A percentile compares a stretch with the other conserved stretches of the same genome.
Conservation (phyloP, 306 rosid species). For the Amphicarpaea edgeworthii region DNA sequence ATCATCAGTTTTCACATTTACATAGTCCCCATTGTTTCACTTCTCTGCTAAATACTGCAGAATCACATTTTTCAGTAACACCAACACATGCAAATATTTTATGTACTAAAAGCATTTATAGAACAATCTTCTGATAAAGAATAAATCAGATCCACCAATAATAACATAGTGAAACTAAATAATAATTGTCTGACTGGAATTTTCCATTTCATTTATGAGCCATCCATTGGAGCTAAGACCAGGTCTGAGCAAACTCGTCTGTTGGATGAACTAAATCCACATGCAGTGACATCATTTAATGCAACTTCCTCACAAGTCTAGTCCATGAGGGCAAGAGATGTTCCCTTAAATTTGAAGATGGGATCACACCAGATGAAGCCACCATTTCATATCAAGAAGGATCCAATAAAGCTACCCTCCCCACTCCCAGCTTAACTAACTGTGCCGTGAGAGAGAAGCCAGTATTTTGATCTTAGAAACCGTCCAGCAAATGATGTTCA, state of each 20-base stretch:
- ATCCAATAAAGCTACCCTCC: not conserved
- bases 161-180: constrained; percentile 13
- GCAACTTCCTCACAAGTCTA: constrained; percentile 12
- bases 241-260: constrained; percentile 1
- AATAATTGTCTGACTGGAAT: not conserved
- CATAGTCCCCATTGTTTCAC: no score
- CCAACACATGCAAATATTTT: no score
- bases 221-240: constrained; percentile 12
- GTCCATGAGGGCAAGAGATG: not conserved
- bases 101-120: not conserved
- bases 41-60: no score
- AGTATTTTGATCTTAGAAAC: not conserved
- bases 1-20: not conserved
- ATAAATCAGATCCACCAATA: constrained; percentile 17
- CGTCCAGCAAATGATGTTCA: constrained; percentile 1
- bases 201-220: constrained; percentile 3
- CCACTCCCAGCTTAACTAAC: constrained; percentile 19
- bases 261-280: constrained; percentile 12
- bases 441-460: not conserved
- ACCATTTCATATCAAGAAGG: not conserved
- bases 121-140: constrained; percentile 13
- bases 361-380: constrained; percentile 1
- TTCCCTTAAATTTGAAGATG: constrained; percentile 27
- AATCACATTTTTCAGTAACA: no score
- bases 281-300: not conserved